A percentile compares a stretch with the other conserved stretches of the same genome.
Evolutionary conservation across 2,329 filamentous ascomycete species (phyloP).

Genomic region (Penicillium sp.): DNA sequence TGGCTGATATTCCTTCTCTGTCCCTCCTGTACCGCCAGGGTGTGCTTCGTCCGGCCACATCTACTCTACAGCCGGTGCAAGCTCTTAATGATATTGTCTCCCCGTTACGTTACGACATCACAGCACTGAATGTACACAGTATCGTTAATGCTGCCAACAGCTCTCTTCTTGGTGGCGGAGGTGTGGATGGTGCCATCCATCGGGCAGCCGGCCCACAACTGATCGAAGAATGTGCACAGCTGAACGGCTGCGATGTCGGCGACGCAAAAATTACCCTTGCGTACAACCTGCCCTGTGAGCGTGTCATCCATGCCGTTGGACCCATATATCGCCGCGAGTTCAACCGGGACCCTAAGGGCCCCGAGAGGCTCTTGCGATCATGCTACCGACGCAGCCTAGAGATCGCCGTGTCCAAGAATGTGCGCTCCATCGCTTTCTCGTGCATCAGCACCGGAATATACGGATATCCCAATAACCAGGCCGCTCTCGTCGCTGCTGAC

Average conservation of each 20-base stretch:
- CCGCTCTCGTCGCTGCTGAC: conserved; percentile 67
- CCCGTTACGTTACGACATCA: conserved; percentile 75
- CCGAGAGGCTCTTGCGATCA: conserved; percentile 48
- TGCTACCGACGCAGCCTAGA: conserved; percentile 72
- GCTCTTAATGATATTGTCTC: conserved; percentile 56
- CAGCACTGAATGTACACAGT: conserved; percentile 69
- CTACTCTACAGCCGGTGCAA: conserved; percentile 43
- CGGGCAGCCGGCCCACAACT: conserved; percentile 70
- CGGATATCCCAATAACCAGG: conserved; percentile 73
- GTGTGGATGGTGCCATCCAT: conserved; percentile 87
- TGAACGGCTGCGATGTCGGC: conserved; percentile 74
- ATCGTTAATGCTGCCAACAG: conserved; percentile 93
- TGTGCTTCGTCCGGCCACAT: conserved; percentile 44
- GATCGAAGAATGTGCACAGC: conserved; percentile 64
- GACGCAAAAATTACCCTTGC: conserved; percentile 77
- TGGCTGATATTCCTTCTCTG: conserved; percentile 42
- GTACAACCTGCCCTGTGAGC: conserved; percentile 70
- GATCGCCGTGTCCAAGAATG: conserved; percentile 64
- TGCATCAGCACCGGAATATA: conserved; percentile 87
- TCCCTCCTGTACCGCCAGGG: conserved; percentile 63
- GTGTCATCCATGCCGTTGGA: conserved; percentile 88
- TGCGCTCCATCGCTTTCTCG: conserved; percentile 75
- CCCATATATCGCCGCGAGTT: conserved; percentile 63
- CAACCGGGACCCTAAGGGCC: conserved; percentile 32
- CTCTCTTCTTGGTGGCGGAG: conserved; percentile 78